Evolutionary conservation across 2,329 filamentous ascomycete species (phyloP).

Genomic region (Fusarium sp.): DNA sequence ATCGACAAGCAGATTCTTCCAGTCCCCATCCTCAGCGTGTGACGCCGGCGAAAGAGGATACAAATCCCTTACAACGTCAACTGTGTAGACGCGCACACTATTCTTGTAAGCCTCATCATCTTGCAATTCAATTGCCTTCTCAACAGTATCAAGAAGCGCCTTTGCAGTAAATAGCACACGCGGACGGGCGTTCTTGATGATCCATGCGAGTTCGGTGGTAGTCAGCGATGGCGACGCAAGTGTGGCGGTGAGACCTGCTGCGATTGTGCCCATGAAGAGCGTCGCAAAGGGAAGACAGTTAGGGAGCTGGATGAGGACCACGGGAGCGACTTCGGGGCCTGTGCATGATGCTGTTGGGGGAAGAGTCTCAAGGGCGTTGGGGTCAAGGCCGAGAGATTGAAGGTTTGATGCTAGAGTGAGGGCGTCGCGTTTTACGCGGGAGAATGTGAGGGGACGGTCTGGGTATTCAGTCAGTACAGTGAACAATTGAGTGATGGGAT

Average conservation of each 20-base stretch:
- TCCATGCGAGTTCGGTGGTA: constrained; percentile 55
- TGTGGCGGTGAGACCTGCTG: constrained; percentile 55
- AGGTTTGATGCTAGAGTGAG: constrained; percentile 53
- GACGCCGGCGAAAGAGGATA: constrained; percentile 49
- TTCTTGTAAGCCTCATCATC: constrained; percentile 50
- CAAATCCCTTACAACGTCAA: constrained; percentile 50
- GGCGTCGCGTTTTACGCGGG: constrained; percentile 50
- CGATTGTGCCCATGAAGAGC: constrained; percentile 52
- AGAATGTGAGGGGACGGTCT: constrained; percentile 54
- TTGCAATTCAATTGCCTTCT: constrained; percentile 51
- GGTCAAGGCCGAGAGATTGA: constrained; percentile 52
- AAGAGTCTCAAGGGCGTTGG: constrained; percentile 49
- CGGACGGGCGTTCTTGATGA: constrained; percentile 56
- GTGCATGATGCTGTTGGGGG: constrained; percentile 55
- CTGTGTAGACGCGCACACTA: constrained; percentile 70
- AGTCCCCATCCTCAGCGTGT: constrained; percentile 56
- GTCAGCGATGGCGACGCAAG: constrained; percentile 56
- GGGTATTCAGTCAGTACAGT: constrained; percentile 1
- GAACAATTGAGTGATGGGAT: background rate
- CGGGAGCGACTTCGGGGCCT: constrained; percentile 54
- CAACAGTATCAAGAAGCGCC: constrained; percentile 49
- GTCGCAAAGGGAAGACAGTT: constrained; percentile 56
- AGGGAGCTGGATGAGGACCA: constrained; percentile 57
- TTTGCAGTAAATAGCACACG: constrained; percentile 53
- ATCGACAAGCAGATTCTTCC: constrained; percentile 67